Conservation (phyloP, 148 eudicot genomes). For the Camellia lanceoleosa region DNA sequence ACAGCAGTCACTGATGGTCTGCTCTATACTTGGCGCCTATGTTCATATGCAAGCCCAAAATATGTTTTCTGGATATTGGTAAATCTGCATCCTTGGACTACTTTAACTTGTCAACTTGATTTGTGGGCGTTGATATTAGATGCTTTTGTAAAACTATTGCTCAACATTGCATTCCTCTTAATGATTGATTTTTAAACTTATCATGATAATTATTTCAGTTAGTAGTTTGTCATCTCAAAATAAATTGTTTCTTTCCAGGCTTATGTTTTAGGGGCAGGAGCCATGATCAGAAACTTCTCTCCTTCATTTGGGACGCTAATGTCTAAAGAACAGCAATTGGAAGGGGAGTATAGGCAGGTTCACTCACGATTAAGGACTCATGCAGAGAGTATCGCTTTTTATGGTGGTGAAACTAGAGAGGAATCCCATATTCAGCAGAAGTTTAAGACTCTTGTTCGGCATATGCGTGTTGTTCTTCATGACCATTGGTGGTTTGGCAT, state of each 20-base stretch:
- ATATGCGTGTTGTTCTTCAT: constrained; percentile 80
- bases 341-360: constrained; percentile 96
- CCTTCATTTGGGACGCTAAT: constrained; percentile 92
- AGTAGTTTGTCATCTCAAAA: background rate
- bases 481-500: constrained; percentile 99
- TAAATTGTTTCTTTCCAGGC: constrained; percentile 47
- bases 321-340: constrained; percentile 94
- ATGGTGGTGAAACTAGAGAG: constrained; percentile 92
- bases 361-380: constrained; percentile 93
- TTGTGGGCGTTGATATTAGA: background rate
- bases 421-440: constrained; percentile 87
- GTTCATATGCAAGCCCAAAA: constrained; percentile 99
- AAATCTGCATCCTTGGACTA: constrained; percentile 19
- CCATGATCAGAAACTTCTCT: constrained; percentile 83
- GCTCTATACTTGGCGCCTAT: constrained; percentile 94
- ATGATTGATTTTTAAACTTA: background rate
- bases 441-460: constrained; percentile 72
- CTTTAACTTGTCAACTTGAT: constrained; percentile 16
- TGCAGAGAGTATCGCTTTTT: constrained; percentile 95
- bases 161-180: background rate
- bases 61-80: constrained; percentile 94
- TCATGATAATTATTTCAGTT: background rate
- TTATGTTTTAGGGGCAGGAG: constrained; percentile 91
- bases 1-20: constrained; percentile 87
- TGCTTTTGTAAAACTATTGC: background rate